phyloP scores from a whole-genome alignment of 192 early-diverging fungal genomes.

The Haplosporangium gracile region DNA sequence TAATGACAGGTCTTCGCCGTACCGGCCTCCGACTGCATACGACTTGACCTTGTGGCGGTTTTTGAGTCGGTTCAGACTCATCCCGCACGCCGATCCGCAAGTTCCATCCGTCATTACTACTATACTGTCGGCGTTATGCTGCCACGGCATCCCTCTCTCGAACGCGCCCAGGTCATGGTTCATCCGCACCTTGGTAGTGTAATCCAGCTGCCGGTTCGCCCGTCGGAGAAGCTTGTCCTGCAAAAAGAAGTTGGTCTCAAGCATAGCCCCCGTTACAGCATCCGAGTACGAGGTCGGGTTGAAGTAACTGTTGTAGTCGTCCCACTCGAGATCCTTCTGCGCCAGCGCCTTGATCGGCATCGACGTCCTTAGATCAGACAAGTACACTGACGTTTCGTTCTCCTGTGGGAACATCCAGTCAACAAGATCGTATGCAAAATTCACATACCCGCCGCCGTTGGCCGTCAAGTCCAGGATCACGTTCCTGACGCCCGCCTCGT shows the following conservation, averaged over 20 bases:
- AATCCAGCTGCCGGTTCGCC: constrained; percentile 2
- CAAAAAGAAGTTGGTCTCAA: constrained; percentile 34
- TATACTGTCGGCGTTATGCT: constrained; percentile 27
- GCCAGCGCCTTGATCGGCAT: constrained; percentile 41
- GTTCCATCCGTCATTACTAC: constrained; percentile 42
- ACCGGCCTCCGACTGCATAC: constrained; percentile 39
- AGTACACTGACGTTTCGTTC: constrained; percentile 28
- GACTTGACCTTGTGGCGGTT: constrained; percentile 42
- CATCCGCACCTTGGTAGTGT: constrained; percentile 28
- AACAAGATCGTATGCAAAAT: constrained; percentile 49
- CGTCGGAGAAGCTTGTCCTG: constrained; percentile 18
- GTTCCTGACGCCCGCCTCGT: constrained; percentile 24
- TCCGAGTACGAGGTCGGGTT: constrained; percentile 37
- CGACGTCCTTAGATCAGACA: constrained; percentile 33
- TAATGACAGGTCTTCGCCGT: constrained; percentile 29
- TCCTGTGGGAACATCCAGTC: constrained; percentile 49
- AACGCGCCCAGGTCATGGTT: constrained; percentile 34
- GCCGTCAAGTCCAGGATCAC: constrained; percentile 38
- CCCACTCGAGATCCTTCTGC: constrained; percentile 20
- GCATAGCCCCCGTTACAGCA: background rate
- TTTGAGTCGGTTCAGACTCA: constrained; percentile 53
- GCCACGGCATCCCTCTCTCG: constrained; percentile 44
- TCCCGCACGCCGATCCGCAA: constrained; percentile 51
- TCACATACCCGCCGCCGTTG: constrained; percentile 54
- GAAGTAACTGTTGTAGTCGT: constrained; percentile 31